Base-by-base conservation (phyloP, 2,329 filamentous ascomycete species). In the Calonectria honghensis region DNA sequence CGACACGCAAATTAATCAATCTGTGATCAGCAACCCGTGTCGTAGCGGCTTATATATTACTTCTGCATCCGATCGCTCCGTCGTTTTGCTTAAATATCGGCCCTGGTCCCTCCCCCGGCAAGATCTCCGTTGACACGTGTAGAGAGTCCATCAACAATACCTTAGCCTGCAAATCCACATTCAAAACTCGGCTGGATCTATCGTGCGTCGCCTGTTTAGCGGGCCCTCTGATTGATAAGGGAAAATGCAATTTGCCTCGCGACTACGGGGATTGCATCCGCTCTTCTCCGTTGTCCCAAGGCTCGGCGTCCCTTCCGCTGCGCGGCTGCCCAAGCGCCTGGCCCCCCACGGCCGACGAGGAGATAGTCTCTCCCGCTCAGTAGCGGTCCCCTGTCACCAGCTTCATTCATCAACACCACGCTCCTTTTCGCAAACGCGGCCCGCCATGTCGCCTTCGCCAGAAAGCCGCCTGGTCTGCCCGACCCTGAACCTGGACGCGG, bases 381-480 rank as follows among this genome's bases (percentile, higher is more conserved):
- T 48, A 54, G 37, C 51, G 50, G 41, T 41, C 37, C 57, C 35
- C 29, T 41, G 63, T 39, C 71, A 39, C 20, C 27, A 54, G 52
- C 63, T 70, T 63, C 66, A 68, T 65, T 63, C 66, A 37, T 66
- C 70, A 66, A 32, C 57, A 29, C 35, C 52, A 32, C 37, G 18
- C 6, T 35, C 11, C 18, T 66, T 76, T 63, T 74, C 75, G 29
- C 74, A 75, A 67, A 76, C 78, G 52, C 35, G 52, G 6, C 51
- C 29, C 61, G 63, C 24, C 51, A 82, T 80, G 78, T 75, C 72
- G 41, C 57, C 65, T n/a, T 73, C 75, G 29, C 70, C 63, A 5
- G 72, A 76, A 41, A 79, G 78, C 65, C 83, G 83, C 74, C 72
- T 85, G 35, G 66, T 85, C 71, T 81, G 81, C 64, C 84, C 84